Evolutionary conservation across 2,329 filamentous ascomycete species (phyloP), one percentile per base, ranked within the genome.

Genomic region (Albophoma yamanashiensis): DNA sequence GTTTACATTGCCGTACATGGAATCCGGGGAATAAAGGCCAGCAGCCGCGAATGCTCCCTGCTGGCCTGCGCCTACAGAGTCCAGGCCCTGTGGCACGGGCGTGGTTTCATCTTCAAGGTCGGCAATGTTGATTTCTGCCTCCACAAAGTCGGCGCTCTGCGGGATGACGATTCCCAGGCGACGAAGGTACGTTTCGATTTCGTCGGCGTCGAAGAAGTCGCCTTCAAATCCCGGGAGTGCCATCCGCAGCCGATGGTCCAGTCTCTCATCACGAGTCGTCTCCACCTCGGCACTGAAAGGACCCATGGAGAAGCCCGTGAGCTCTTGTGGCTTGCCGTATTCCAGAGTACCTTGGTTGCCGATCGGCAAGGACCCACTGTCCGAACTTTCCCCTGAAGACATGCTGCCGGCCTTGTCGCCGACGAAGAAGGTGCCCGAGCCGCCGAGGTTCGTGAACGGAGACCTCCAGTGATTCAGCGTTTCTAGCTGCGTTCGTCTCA

Each of bases 181-280:
- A 47, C 80, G 80, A 3, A 95, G 75, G 68, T 92, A 94, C 15
- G 82, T 79, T 71, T 94, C 88, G 0, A 92, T 86, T 69, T 94
- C 91, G 61, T 89, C 82, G 0, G 85, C 76, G 67, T 94, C 89
- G 65, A 89, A 89, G 78, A 90, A 94, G 57, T 89, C 83, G 5
- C 89, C 89, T 61, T 88, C 82, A 62, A 87, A 89, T 0, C 84
- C 88, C 1, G 82, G 79, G 9, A 86, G 71, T 45, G 78, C 79
- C 63, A 82, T 79, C 25, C 75, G 75, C 64, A 88, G 76, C 20
- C 78, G 75, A 15, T 71, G 67, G 43, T 78, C 75, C 9, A 86
- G 65, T 25, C 73, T 66, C 7, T 74, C 69, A 34, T 81, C 78
- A 22, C 76, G 71, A 1, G 75, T 70, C 1, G 73, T 65, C 38